Evolutionary conservation across 176 grass and related monocot genomes (phyloP), one percentile per base, ranked within the genome.

Genomic region (Musa itinerans): DNA sequence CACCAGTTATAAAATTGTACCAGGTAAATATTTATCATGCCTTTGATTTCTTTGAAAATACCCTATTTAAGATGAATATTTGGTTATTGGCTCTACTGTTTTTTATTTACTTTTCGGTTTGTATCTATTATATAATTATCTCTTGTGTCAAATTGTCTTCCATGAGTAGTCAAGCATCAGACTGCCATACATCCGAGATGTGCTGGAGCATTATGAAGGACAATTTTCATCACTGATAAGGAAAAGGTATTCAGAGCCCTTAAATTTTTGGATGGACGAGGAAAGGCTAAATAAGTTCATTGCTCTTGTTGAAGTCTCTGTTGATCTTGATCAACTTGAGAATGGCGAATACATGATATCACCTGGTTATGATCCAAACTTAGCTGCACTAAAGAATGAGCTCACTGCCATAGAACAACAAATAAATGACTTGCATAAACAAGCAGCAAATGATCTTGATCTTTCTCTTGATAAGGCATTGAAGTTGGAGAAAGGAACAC

Each of bases 331-430:
- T 80, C 87, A 97, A 83, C 50, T 93, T 54, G 93, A 89, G 55
- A 93, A 97, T 73, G 93, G 93, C 25, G 88, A 89, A 69, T 97
- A 97, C 82, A 93, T 83, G 86, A 90, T 97, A 74, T 90, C 93
- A 49, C 90, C 93, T 48, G 74, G 57, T 73, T 97, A 97, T 89
- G 81, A 83, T 67, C 67, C 79, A 77, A 82, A 93, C 56, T 86
- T 97, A 65, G 83, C 80, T 79, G 79, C 80, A 56, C 74, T 97
- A 63, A 97, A 86, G 78, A 76, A 88, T 78, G 75, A 90, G 48
- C 90, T 97, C 79, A 81, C 84, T 76, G 83, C 65, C 50, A 78
- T 89, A 25, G 93, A 97, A 81, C 83, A 89, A 65, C 78, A 89
- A 21, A 87, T 97, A 89, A 88, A 71, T 64, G 93, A 83, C 76